phyloP scores from a whole-genome alignment of 106 monocot genomes.

The Acorus gramineus region DNA sequence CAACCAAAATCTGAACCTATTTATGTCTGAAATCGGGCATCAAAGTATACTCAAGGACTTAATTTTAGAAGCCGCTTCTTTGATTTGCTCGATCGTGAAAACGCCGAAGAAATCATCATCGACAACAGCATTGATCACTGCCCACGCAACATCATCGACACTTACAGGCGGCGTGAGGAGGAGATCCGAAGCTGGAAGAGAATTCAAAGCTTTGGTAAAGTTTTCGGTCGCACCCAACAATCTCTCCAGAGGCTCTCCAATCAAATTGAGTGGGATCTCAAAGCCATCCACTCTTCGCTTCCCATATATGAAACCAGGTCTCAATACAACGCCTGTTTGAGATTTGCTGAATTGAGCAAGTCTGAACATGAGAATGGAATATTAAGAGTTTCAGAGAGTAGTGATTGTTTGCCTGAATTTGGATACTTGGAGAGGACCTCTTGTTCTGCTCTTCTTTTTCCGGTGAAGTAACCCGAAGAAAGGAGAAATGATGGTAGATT shows the following conservation, averaged over 20 bases:
- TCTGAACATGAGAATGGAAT: not conserved
- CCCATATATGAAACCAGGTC: slow-evolving; percentile 79
- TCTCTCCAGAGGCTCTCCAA: slow-evolving; percentile 67
- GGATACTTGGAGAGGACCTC: slow-evolving; percentile 82
- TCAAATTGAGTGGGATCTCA: slow-evolving; percentile 64
- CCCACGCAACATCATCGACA: slow-evolving; percentile 70
- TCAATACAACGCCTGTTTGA: slow-evolving; percentile 55
- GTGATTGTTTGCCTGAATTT: slow-evolving; percentile 38
- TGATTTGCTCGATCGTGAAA: slow-evolving; percentile 84
- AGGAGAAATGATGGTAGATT: slow-evolving; percentile 70
- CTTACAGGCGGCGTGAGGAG: slow-evolving; percentile 67
- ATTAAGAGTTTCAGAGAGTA: not conserved
- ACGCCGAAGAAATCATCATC: slow-evolving; percentile 76
- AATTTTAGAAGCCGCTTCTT: slow-evolving; percentile 74
- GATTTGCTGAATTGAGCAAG: not conserved
- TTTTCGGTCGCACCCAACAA: slow-evolving; percentile 48
- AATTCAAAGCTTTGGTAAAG: slow-evolving; percentile 48
- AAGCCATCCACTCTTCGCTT: slow-evolving; percentile 67
- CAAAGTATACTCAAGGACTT: not conserved
- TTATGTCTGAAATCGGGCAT: no score
- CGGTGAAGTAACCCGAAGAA: slow-evolving; percentile 70
- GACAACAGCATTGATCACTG: slow-evolving; percentile 44
- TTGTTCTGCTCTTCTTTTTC: slow-evolving; percentile 80
- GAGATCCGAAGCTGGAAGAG: slow-evolving; percentile 67
- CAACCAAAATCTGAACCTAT: no score